phyloP scores from a whole-genome alignment of 2,329 filamentous ascomycete species.

The Acephala macrosclerotiorum region DNA sequence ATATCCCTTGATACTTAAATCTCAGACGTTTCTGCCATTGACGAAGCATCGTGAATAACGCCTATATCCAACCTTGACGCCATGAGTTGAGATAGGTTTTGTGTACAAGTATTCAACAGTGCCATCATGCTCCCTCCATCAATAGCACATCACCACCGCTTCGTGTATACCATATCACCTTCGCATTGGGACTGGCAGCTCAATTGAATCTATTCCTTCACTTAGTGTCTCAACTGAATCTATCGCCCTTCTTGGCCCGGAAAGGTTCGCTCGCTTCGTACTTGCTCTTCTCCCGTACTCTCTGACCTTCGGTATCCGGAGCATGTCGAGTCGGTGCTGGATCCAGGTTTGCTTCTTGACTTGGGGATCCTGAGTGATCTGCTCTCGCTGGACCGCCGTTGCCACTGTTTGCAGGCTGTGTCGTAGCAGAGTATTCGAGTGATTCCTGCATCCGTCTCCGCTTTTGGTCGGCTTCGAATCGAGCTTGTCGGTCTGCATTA shows the following conservation, averaged over 20 bases:
- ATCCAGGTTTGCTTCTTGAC: constrained; percentile 74
- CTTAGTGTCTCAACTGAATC: constrained; percentile 66
- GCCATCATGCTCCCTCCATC: not conserved
- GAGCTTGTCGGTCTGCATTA: constrained; percentile 83
- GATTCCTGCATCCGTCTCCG: constrained; percentile 61
- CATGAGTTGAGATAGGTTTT: constrained; percentile 29
- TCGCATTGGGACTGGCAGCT: constrained; percentile 3
- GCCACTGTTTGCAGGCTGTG: constrained; percentile 33
- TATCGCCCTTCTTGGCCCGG: constrained; percentile 81
- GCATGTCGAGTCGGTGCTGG: constrained; percentile 88
- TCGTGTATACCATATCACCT: not conserved
- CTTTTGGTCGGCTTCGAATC: constrained; percentile 71
- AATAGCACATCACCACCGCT: not conserved
- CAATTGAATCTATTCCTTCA: constrained; percentile 21
- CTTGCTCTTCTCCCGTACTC: constrained; percentile 81
- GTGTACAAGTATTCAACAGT: constrained; percentile 22
- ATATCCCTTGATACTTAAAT: not conserved
- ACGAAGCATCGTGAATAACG: not conserved
- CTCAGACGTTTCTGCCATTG: too few relatives aligned
- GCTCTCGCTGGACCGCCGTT: constrained; percentile 62
- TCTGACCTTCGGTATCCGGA: constrained; percentile 72
- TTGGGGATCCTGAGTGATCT: constrained; percentile 67
- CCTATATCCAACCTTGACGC: constrained; percentile 21
- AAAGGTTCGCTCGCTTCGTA: constrained; percentile 85
- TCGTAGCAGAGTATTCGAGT: constrained; percentile 56